Evolutionary conservation across 1,284 basidiomycete species (phyloP).

Genomic region (Malassezia nana): DNA sequence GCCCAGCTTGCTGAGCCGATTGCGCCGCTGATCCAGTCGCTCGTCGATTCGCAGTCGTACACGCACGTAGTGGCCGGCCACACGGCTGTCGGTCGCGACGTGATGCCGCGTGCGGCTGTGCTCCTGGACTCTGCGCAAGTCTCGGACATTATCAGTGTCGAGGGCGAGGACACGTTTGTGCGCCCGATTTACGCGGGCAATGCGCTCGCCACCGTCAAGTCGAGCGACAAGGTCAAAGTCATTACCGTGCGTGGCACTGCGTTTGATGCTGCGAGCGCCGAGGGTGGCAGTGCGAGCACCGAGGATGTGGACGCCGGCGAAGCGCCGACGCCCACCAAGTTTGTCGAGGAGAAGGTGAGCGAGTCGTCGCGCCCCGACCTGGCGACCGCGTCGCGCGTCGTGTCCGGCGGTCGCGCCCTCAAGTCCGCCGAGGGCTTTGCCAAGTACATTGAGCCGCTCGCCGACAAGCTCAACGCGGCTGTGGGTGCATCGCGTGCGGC

Average conservation of each 20-base stretch:
- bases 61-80: slow-evolving; percentile 82
- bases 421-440: slow-evolving; percentile 91
- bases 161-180: slow-evolving; percentile 68
- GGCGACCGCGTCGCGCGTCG: slow-evolving; percentile 72
- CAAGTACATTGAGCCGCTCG: slow-evolving; percentile 76
- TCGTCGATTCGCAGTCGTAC: slow-evolving; percentile 53
- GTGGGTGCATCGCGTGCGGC: slow-evolving; percentile 95
- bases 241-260: slow-evolving; percentile 93
- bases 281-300: slow-evolving; percentile 55
- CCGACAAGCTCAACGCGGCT: slow-evolving; percentile 84
- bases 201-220: slow-evolving; percentile 84
- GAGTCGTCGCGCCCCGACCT: slow-evolving; percentile 90
- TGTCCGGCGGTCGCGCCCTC: slow-evolving; percentile 89
- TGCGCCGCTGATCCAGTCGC: slow-evolving; percentile 53
- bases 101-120: slow-evolving; percentile 77
- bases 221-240: slow-evolving; percentile 72
- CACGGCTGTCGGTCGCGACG: slow-evolving; percentile 63
- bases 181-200: slow-evolving; percentile 98
- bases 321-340: slow-evolving; percentile 54
- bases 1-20: slow-evolving; percentile 48
- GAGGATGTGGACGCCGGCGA: slow-evolving; percentile 63
- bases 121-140: slow-evolving; percentile 61
- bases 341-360: slow-evolving; percentile 72
- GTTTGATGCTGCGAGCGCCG: slow-evolving; percentile 59
- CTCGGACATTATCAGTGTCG: slow-evolving; percentile 83